phyloP scores from a whole-genome alignment of 129 eudicot genomes.

The Tagetes patula region DNA sequence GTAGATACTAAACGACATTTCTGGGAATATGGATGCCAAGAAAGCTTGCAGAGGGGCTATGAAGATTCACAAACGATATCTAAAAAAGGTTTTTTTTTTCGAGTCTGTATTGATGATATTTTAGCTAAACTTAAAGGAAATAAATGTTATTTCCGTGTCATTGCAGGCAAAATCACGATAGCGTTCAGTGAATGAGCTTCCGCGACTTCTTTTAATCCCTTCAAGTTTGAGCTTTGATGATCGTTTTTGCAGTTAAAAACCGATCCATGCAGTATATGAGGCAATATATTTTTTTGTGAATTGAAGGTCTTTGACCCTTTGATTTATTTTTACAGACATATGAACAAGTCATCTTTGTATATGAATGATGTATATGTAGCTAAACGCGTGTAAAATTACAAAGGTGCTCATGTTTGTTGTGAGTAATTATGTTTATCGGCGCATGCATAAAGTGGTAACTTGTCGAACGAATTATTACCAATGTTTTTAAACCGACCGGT shows the following conservation, averaged over 20 bases:
- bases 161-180: conserved; percentile 21
- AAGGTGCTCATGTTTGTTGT: not conserved
- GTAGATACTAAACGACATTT: conserved; percentile 85
- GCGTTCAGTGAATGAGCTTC: conserved; percentile 16
- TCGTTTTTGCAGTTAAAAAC: conserved; percentile 3
- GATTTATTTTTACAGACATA: conserved; percentile 19
- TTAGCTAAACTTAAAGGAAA: not conserved
- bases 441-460: too few relatives aligned
- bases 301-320: conserved; percentile 18
- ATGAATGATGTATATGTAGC: conserved; percentile 24
- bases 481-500: too few relatives aligned
- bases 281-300: conserved; percentile 11
- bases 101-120: not conserved
- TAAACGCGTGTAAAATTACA: conserved; percentile 22
- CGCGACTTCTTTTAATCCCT: not conserved
- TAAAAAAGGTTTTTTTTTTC: conserved; percentile 50
- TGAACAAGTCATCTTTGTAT: conserved; percentile 15
- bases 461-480: too few relatives aligned
- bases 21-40: conserved; percentile 84
- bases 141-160: not conserved
- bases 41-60: conserved; percentile 82
- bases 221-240: conserved; percentile 24
- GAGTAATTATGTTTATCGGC: not conserved
- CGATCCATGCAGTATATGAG: not conserved
- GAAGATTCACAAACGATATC: conserved; percentile 92